Base-by-base conservation (phyloP, 768 basidiomycete genomes). In the Clitopilus passeckerianus region DNA sequence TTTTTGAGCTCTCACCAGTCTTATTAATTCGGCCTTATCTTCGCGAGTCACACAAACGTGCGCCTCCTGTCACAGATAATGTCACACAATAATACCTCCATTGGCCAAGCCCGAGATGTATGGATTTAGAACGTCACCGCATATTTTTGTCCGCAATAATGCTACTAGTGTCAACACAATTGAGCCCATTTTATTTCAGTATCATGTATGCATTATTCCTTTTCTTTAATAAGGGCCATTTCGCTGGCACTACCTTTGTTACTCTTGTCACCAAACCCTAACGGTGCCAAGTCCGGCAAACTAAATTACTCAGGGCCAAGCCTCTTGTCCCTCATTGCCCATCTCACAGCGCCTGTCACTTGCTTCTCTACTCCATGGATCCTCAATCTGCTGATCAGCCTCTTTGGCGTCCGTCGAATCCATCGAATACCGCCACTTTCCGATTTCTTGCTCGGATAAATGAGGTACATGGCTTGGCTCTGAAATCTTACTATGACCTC, bases 401-500 rank as follows among this genome's bases (percentile, higher is more conserved):
- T 61, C 74, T 84, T 23, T 83, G 79, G 63, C 67, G 62, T 34
- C 85, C 86, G 7, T 43, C 62, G 33, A 71, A 73, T 60, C 72
- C 77, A 33, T 70, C 75, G 53, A 59, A 72, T 6, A 76, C 85
- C n/a, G 72, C 79, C 0, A 76, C 77, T 10, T 77, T 80, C 63
- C 75, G 71, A 34, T 82, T 89, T 70, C 73, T 82, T 56, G 64
- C 71, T 60, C 72, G 67, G 59, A 75, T 86, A 64, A 91, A 90
- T 68, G 60, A 71, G 44, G 71, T 69, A 12, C 75, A 80, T 60
- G 70, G 68, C 16, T 70, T 85, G 9, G 61, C 71, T 14, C 72
- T 91, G 14, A 56, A 64, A 30, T 75, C 81, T 10, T 91, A 91
- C 69, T 66, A 77, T 57, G 87, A 91, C 57, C 76, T 92, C 6